These are phyloP conservation scores for Pleurotus giganteus DNA, from an alignment of 768 basidiomycete genomes.

Conservation along the genomic window DNA sequence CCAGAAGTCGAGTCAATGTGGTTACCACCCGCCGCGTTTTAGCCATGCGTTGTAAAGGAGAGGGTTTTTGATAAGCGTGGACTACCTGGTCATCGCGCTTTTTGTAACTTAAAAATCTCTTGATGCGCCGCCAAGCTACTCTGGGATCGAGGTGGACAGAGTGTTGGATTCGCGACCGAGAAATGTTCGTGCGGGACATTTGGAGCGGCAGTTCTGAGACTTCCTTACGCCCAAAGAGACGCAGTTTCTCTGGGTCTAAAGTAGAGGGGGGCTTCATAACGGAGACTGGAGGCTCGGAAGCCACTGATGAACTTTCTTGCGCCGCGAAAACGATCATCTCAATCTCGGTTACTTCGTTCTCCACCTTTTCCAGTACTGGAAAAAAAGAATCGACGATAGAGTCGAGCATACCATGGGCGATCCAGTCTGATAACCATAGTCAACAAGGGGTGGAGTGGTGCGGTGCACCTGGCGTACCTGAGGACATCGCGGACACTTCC, in stretches of 20 bases:
- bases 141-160: constrained; percentile 15
- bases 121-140: constrained; percentile 5
- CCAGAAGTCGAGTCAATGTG: constrained; percentile 70
- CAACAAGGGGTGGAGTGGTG: not conserved
- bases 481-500: constrained; percentile 63
- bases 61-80: constrained; percentile 23
- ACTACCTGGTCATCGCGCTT: constrained; percentile 14
- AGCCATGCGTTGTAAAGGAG: constrained; percentile 75
- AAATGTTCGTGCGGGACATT: constrained; percentile 8
- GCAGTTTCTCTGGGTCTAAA: not conserved
- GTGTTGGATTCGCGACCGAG: constrained; percentile 14
- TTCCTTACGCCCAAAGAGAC: not conserved
- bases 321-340: constrained; percentile 63
- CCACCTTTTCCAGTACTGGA: constrained; percentile 78
- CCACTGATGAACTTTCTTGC: constrained; percentile 8
- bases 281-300: not conserved
- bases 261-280: not conserved
- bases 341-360: constrained; percentile 74
- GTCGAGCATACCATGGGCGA: constrained; percentile 89
- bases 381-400: constrained; percentile 95
- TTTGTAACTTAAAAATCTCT: not conserved
- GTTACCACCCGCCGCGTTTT: constrained; percentile 77
- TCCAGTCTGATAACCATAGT: constrained; percentile 67
- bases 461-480: constrained; percentile 49
- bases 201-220: constrained; percentile 10